Evolutionary conservation across 768 basidiomycete genomes (phyloP).

Genomic region (Russula griseocarnosa): DNA sequence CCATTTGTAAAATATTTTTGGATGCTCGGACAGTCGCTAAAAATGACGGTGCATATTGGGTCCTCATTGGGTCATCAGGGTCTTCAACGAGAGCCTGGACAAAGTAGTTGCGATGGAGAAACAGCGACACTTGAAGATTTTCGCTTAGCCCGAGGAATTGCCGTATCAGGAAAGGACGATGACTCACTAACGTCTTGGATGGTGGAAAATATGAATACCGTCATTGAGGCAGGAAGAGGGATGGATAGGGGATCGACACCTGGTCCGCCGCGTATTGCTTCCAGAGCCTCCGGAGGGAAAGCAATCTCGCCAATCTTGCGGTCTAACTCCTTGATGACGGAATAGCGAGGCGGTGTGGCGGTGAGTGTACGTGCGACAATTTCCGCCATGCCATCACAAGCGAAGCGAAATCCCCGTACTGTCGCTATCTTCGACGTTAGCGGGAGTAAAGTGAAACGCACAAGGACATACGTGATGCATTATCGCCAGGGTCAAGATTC

Average conservation of each 20-base stretch:
- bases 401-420: constrained; percentile 61
- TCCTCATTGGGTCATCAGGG: constrained; percentile 45
- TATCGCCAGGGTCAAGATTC: constrained; percentile 32
- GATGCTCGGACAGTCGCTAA: constrained; percentile 50
- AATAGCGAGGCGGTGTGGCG: constrained; percentile 58
- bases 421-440: constrained; percentile 42
- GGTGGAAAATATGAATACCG: constrained; percentile 39
- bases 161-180: constrained; percentile 38
- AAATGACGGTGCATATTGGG: constrained; percentile 50
- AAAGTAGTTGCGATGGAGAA: constrained; percentile 55
- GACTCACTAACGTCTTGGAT: constrained; percentile 36
- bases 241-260: constrained; percentile 29
- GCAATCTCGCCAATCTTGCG: constrained; percentile 59
- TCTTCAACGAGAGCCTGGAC: constrained; percentile 51
- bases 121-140: constrained; percentile 44
- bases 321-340: constrained; percentile 48
- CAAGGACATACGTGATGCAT: constrained; percentile 27
- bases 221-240: constrained; percentile 37
- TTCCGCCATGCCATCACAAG: constrained; percentile 60
- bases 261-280: constrained; percentile 35
- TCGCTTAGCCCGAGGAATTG: constrained; percentile 28
- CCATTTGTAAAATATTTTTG: constrained; percentile 43
- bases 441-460: background rate
- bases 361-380: constrained; percentile 59
- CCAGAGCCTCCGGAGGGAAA: constrained; percentile 45